Base-by-base conservation (phyloP, 2,329 filamentous ascomycete genomes). In the Fusarium lyarnte region DNA sequence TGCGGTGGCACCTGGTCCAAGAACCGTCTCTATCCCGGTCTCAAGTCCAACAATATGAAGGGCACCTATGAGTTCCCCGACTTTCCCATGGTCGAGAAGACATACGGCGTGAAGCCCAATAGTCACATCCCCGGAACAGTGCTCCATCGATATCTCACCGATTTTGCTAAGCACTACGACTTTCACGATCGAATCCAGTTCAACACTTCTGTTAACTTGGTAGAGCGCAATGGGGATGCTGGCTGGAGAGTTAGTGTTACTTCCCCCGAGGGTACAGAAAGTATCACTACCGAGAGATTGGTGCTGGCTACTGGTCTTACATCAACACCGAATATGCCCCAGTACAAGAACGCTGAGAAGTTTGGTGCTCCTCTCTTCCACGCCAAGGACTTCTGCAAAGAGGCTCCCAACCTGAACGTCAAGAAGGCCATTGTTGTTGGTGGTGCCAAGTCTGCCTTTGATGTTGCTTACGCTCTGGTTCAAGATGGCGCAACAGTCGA, bases 31-130 rank as follows among this genome's bases (percentile, higher is more conserved):
- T 89, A 92, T 77, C 85, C 87, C 0, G 88, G 87, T 5, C 83
- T 92, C 47, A 89, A 88, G 65, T 87, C 88, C 6, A 92, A 92
- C 79, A 92, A 92, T 72, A 83, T 91, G 77, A 78, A 87, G 12
- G 90, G 90, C 25, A 87, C 87, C 2, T 91, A 90, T 73, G 90
- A 92, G 75, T 91, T 85, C 69, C 86, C 86, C 11, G 90, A 92
- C 69, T 91, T 90, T 63, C 88, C 89, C 9, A 90, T 92, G 88
- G 77, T 81, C 13, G 79, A 81, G 33, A 82, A 82, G 5, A 82
- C 78, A 1, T 88, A 86, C 68, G 82, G 80, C 3, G 77, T 85
- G 19, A 77, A 78, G 38, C 66, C 76, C 6, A 72, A 74, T 12
- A 51, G 70, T 19, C 81, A 84, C 43, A 83, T 85, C 11, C 81